phyloP scores from a whole-genome alignment of 2,329 filamentous ascomycete genomes.

The Paracorniculantispora psalliotae region DNA sequence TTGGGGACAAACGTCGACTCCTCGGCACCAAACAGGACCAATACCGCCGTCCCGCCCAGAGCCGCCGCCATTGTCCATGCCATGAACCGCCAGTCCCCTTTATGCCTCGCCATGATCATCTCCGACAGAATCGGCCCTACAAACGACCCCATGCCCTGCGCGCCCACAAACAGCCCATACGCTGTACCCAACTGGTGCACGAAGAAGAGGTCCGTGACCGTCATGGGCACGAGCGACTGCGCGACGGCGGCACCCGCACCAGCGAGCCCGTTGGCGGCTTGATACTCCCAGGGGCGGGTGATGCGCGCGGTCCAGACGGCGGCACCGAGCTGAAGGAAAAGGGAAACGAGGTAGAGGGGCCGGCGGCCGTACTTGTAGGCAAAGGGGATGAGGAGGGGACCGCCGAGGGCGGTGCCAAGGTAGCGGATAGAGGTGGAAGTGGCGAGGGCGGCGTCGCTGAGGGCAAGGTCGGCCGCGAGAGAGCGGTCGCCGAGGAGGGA shows the following conservation, averaged over 20 bases:
- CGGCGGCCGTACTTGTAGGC: conserved; percentile 6
- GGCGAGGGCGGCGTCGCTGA: neutral
- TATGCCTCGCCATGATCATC: neutral
- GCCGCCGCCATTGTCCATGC: neutral
- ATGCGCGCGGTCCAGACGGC: neutral
- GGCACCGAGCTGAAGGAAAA: neutral
- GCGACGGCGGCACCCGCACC: conserved; percentile 1
- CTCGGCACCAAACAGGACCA: neutral
- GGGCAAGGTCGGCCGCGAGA: neutral
- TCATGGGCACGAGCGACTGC: conserved; percentile 8
- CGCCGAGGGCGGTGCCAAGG: neutral
- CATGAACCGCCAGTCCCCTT: neutral
- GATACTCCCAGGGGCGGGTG: neutral
- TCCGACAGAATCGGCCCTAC: neutral
- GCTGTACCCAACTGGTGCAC: conserved; percentile 1
- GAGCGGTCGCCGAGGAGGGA: neutral
- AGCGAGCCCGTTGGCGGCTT: neutral
- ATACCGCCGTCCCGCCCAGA: neutral
- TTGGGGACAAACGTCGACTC: conserved; percentile 9
- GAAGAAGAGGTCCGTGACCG: conserved; percentile 11
- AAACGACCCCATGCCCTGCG: neutral
- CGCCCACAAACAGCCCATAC: neutral
- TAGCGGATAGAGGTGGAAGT: neutral
- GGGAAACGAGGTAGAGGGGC: neutral
- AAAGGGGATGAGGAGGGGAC: conserved; percentile 1